Evolutionary conservation across 2,329 filamentous ascomycete species (phyloP).

Genomic region (Hymenoscyphus salicellus): DNA sequence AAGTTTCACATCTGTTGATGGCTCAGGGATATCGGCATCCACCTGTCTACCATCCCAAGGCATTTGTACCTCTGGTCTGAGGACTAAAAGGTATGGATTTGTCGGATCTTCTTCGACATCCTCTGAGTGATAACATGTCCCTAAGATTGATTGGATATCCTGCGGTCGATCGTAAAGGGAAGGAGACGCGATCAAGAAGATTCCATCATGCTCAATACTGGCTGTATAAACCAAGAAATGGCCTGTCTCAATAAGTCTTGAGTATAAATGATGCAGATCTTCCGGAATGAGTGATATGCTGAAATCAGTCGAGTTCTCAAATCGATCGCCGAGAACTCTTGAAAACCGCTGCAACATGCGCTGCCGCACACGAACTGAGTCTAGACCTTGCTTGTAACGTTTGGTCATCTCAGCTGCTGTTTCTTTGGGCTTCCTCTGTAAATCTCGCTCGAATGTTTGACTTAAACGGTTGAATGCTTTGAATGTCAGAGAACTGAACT

Average conservation of each 20-base stretch:
- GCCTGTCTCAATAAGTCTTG: slow-evolving; percentile 74
- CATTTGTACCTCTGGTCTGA: slow-evolving; percentile 75
- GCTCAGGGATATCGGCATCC: slow-evolving; percentile 67
- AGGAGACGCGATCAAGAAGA: slow-evolving; percentile 82
- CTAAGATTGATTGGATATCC: slow-evolving; percentile 82
- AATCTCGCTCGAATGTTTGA: slow-evolving; percentile 85
- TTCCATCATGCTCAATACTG: slow-evolving; percentile 67
- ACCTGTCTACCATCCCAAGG: slow-evolving; percentile 79
- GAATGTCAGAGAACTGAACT: slow-evolving; percentile 90
- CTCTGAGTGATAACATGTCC: slow-evolving; percentile 71
- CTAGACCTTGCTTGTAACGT: slow-evolving; percentile 89
- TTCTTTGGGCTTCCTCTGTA: slow-evolving; percentile 81
- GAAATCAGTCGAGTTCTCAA: slow-evolving; percentile 95
- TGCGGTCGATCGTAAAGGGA: slow-evolving; percentile 70
- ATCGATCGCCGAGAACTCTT: slow-evolving; percentile 83
- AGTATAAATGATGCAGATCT: slow-evolving; percentile 71
- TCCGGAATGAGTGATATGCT: slow-evolving; percentile 73
- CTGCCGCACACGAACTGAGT: slow-evolving; percentile 93
- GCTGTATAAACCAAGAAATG: slow-evolving; percentile 83
- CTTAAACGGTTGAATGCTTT: slow-evolving; percentile 88
- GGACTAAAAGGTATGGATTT: slow-evolving; percentile 80
- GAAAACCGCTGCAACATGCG: slow-evolving; percentile 96
- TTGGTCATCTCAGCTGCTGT: slow-evolving; percentile 88
- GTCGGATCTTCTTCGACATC: slow-evolving; percentile 70
- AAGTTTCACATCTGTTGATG: slow-evolving; percentile 78